Evolutionary conservation across 345 rosid genomes (phyloP).

Genomic region (Crucihimalaya himalaica): DNA sequence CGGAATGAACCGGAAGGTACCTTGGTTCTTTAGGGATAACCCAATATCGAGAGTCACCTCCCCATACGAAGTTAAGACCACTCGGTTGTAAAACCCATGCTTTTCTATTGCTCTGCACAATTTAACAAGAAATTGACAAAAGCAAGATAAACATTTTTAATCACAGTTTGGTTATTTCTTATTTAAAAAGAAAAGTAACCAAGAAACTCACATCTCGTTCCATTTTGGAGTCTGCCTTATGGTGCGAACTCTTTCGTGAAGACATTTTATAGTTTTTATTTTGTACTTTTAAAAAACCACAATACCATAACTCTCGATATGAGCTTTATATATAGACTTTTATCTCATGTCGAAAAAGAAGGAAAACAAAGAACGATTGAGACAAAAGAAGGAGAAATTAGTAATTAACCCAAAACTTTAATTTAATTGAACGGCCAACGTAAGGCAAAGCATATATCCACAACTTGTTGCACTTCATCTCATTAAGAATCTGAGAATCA

Average conservation of each 20-base stretch:
- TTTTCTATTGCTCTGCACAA: conserved; percentile 22
- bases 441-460: conserved; percentile 30
- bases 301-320: neutral
- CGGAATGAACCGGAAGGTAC: conserved; percentile 2
- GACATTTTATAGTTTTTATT: conserved; percentile 1
- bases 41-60: conserved; percentile 41
- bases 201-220: conserved; percentile 27
- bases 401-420: neutral
- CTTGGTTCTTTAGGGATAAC: conserved; percentile 34
- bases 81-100: conserved; percentile 29
- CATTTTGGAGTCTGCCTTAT: conserved; percentile 21
- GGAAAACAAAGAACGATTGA: neutral
- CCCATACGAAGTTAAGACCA: conserved; percentile 37
- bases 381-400: neutral
- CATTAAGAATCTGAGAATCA: conserved; percentile 11
- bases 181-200: neutral
- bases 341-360: neutral
- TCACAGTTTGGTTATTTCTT: neutral
- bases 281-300: neutral
- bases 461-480: conserved; percentile 14
- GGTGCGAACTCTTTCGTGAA: conserved; percentile 17
- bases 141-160: neutral
- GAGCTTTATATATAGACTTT: conserved; percentile 16
- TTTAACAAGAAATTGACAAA: neutral
- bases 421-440: neutral